These are phyloP conservation scores for Abrus pulchellus DNA, from an alignment of 306 rosid genomes.

Conservation along the genomic window DNA sequence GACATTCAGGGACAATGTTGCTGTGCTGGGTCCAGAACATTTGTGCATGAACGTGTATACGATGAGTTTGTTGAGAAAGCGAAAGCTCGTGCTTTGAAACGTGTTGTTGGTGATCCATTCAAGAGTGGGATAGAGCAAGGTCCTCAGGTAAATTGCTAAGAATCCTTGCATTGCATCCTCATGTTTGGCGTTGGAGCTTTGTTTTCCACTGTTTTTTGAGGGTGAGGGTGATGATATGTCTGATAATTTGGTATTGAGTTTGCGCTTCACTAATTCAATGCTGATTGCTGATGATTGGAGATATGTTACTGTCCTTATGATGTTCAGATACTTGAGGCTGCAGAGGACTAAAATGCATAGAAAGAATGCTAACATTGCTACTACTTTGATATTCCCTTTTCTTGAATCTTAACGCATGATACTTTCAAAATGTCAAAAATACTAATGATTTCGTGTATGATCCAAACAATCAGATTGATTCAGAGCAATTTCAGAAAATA, in stretches of 20 bases:
- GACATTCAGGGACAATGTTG: slow-evolving; percentile 92
- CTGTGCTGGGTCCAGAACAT: slow-evolving; percentile 94
- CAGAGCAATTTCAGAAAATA: slow-evolving; percentile 83
- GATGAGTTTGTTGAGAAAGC: slow-evolving; percentile 91
- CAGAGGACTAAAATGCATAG: neutral
- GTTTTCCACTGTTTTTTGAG: slow-evolving; percentile 5
- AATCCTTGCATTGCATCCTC: slow-evolving; percentile 24
- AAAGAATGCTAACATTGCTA: slow-evolving; percentile 37
- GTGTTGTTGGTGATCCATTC: slow-evolving; percentile 93
- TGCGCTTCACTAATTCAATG: neutral
- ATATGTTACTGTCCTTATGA: neutral
- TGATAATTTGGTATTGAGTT: neutral
- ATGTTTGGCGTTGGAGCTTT: slow-evolving; percentile 1
- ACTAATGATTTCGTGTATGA: slow-evolving; percentile 33
- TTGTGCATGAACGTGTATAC: slow-evolving; percentile 79
- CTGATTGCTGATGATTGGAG: neutral
- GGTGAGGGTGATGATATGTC: slow-evolving; percentile 9
- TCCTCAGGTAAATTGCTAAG: slow-evolving; percentile 79
- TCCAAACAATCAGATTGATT: slow-evolving; percentile 65
- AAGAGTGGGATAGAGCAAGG: slow-evolving; percentile 87
- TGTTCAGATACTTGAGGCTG: slow-evolving; percentile 19
- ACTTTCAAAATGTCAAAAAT: slow-evolving; percentile 30
- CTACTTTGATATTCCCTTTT: slow-evolving; percentile 22
- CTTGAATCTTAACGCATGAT: neutral
- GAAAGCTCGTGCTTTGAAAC: slow-evolving; percentile 77